phyloP scores from a whole-genome alignment of 1,284 basidiomycete species.

The Fomitopsis schrenkii region DNA sequence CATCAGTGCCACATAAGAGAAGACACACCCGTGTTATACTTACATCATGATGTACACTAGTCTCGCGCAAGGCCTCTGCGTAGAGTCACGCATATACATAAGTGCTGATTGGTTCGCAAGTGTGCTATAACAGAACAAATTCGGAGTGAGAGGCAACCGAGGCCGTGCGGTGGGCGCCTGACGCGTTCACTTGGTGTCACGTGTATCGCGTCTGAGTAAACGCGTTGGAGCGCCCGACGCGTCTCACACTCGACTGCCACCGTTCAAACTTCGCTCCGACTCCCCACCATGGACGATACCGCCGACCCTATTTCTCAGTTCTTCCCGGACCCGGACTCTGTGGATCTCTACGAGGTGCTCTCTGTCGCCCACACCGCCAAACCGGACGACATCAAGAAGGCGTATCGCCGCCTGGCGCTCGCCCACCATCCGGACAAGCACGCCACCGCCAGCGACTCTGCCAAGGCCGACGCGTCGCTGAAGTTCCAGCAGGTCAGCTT shows the following conservation, averaged over 20 bases:
- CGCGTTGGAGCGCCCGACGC: slow-evolving; percentile 13
- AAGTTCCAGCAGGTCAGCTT: slow-evolving; percentile 91
- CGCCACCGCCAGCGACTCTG: slow-evolving; percentile 51
- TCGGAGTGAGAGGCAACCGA: too few species aligned
- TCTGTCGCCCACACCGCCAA: slow-evolving; percentile 50
- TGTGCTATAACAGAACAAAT: too few species aligned
- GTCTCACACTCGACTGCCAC: not conserved
- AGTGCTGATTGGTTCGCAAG: too few species aligned
- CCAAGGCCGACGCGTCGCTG: slow-evolving; percentile 58
- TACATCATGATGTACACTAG: too few species aligned
- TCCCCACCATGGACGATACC: slow-evolving; percentile 41
- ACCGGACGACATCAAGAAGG: slow-evolving; percentile 70
- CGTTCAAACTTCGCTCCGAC: slow-evolving; percentile 1
- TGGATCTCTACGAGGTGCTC: slow-evolving; percentile 77
- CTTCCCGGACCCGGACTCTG: slow-evolving; percentile 65
- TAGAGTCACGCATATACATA: too few species aligned
- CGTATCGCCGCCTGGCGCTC: slow-evolving; percentile 84
- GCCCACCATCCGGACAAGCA: slow-evolving; percentile 89
- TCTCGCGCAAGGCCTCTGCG: too few species aligned
- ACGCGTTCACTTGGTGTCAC: not conserved
- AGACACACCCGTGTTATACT: too few species aligned
- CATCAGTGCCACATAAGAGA: too few species aligned
- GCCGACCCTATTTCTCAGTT: slow-evolving; percentile 75
- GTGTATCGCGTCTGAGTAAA: slow-evolving; percentile 9
- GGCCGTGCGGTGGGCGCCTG: not conserved